Evolutionary conservation across 495 filamentous ascomycete species (phyloP).

Genomic region (Pyrenula aspistea): DNA sequence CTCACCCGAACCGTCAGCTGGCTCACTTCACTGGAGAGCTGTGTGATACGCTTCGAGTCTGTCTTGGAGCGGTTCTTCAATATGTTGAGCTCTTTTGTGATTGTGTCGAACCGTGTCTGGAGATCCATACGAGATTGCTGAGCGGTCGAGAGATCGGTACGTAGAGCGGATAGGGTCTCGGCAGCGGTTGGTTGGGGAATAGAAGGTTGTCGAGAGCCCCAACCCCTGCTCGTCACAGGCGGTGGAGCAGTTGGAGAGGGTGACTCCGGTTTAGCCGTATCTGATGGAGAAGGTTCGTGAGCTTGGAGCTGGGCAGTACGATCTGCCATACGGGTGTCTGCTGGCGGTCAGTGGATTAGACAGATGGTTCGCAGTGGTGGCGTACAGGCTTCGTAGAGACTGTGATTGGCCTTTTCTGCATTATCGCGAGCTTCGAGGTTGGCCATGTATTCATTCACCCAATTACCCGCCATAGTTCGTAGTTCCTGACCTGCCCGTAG

Average conservation of each 20-base stretch:
- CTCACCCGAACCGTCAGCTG: constrained; percentile 48
- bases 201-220: constrained; percentile 5
- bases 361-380: constrained; percentile 1
- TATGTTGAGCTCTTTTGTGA: constrained; percentile 48
- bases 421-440: constrained; percentile 43
- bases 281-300: neutral
- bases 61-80: constrained; percentile 41
- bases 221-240: constrained; percentile 7
- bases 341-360: neutral
- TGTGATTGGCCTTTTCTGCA: constrained; percentile 41
- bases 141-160: constrained; percentile 59
- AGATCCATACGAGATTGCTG: constrained; percentile 56
- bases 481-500: neutral
- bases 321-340: constrained; percentile 61
- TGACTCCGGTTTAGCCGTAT: constrained; percentile 3
- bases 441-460: constrained; percentile 45
- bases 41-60: constrained; percentile 44
- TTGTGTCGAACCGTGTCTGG: constrained; percentile 44
- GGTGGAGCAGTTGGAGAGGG: constrained; percentile 6
- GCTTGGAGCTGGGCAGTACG: constrained; percentile 45
- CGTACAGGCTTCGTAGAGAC: constrained; percentile 47
- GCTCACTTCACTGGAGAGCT: constrained; percentile 51
- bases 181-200: constrained; percentile 9
- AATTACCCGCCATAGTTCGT: constrained; percentile 16
- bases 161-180: constrained; percentile 23